Evolutionary conservation across 306 rosid species (phyloP).

Genomic region (Parietaria judaica): DNA sequence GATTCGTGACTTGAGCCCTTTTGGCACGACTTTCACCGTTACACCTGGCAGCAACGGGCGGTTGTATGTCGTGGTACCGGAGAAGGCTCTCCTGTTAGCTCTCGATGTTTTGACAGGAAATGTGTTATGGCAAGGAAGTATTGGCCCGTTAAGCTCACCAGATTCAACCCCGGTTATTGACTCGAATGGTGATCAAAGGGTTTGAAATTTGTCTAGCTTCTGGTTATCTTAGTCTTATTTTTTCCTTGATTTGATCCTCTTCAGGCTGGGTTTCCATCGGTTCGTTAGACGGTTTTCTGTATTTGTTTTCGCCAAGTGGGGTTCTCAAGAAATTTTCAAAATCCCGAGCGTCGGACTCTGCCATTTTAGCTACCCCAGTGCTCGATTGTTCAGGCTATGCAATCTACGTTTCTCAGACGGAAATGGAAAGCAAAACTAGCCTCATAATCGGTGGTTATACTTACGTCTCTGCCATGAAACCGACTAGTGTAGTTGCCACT

Average conservation of each 20-base stretch:
- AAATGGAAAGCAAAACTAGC: constrained; percentile 62
- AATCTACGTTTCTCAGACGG: constrained; percentile 52
- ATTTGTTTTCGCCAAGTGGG: constrained; percentile 68
- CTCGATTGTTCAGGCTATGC: constrained; percentile 84
- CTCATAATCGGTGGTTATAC: constrained; percentile 35
- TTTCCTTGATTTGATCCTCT: not conserved
- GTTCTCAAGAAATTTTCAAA: constrained; percentile 57
- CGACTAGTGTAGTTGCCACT: constrained; percentile 43
- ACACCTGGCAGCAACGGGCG: constrained; percentile 76
- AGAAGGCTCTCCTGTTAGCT: constrained; percentile 52
- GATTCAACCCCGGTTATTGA: constrained; percentile 55
- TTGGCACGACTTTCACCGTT: constrained; percentile 44
- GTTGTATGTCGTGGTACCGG: constrained; percentile 52
- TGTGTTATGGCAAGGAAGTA: constrained; percentile 58
- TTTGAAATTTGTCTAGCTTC: not conserved
- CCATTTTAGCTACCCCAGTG: constrained; percentile 50
- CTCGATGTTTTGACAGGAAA: constrained; percentile 59
- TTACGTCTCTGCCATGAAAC: constrained; percentile 46
- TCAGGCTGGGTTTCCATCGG: constrained; percentile 76
- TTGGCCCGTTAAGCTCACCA: constrained; percentile 55
- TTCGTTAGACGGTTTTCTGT: constrained; percentile 67
- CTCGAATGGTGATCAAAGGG: constrained; percentile 45
- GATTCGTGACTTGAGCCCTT: constrained; percentile 69
- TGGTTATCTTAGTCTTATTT: not conserved
- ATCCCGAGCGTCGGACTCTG: constrained; percentile 26